Percentiles rank a stretch among this genome's conserved stretches.
Conservation (phyloP, 2,329 filamentous ascomycete genomes). For the Zymoseptoria tritici region DNA sequence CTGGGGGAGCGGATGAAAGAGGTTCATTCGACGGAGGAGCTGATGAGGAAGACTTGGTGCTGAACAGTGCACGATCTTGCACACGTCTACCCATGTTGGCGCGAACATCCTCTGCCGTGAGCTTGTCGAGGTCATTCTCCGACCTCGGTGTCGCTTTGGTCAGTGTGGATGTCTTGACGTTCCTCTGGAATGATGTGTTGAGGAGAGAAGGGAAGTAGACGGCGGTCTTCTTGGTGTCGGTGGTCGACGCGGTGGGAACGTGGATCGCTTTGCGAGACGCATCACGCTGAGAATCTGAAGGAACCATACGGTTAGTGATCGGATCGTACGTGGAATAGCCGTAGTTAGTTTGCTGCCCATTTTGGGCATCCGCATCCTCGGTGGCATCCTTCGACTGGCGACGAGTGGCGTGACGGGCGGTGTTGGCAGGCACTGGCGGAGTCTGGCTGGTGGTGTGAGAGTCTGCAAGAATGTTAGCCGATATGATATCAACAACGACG, state of each 20-base stretch:
- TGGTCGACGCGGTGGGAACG: slow-evolving; percentile 13
- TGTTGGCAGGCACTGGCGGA: slow-evolving; percentile 3
- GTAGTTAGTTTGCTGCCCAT: slow-evolving; percentile 17
- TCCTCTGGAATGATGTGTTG: slow-evolving; percentile 14
- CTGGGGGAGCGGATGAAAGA: background rate
- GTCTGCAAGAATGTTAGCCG: background rate
- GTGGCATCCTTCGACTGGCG: background rate
- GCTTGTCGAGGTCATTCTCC: slow-evolving; percentile 33
- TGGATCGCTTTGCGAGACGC: slow-evolving; percentile 10
- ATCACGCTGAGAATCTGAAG: slow-evolving; percentile 5
- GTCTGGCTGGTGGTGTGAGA: slow-evolving; percentile 1
- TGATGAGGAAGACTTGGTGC: background rate
- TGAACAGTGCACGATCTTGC: slow-evolving; percentile 2
- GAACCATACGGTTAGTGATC: slow-evolving; percentile 32
- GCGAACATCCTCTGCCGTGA: slow-evolving; percentile 37
- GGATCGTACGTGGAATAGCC: slow-evolving; percentile 31
- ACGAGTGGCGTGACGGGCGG: slow-evolving; percentile 1
- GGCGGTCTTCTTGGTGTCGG: slow-evolving; percentile 10
- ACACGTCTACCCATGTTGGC: slow-evolving; percentile 35
- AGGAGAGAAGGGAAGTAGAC: slow-evolving; percentile 22
- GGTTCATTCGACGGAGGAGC: background rate
- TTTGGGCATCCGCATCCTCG: slow-evolving; percentile 4
- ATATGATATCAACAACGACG: background rate
- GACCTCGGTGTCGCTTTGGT: slow-evolving; percentile 26
- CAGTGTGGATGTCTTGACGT: slow-evolving; percentile 21